Base-by-base conservation (phyloP, 176 grass and related monocot species). In the Carex kokanica region DNA sequence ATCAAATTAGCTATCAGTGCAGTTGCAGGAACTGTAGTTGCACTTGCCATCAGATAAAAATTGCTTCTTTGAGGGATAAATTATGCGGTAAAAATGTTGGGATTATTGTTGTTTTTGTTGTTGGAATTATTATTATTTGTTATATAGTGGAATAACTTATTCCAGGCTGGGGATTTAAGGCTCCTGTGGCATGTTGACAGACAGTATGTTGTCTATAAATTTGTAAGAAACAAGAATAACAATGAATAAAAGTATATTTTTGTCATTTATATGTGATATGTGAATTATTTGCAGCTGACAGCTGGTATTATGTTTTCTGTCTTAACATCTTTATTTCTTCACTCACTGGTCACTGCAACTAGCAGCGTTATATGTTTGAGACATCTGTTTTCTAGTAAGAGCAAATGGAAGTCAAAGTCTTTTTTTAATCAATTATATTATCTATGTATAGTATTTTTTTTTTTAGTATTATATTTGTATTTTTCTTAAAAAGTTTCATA, bases 1-100 rank as follows among this genome's bases (percentile, higher is more conserved):
- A 27, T 62, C 18, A 24, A 27, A 52, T 87, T 83, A 73, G 78
- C 25, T 57, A 78, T 32, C 40, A 41, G 85, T 82, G 67, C 58
- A 83, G 85, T 77, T 82, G 85, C 85, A 87, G 85, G 67, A 87
- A 87, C 85, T 87, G 85, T 52, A 43, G 45, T 51, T 82, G 68
- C 85, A 64, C 77, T 73, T 56, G 29, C 67, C 67, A 23, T 23
- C 12, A 83, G 74, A 31, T 86, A 83, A 43, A 62, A 69, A 2
- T 52, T 83, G 36, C 51, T 74, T 43, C 68, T 83, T 82, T 52
- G 18, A 64, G 61, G 80, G 80, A 34, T 82, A 82, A 66, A 82
- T 82, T 82, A 67, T 82, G 64, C 45, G 14, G 21, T 79, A 52
- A 65, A 78, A 80, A 54, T 66, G 47, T 79, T 55, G 34, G 57